Evolutionary conservation across 306 rosid species (phyloP).

Genomic region (Glycine tomentella): DNA sequence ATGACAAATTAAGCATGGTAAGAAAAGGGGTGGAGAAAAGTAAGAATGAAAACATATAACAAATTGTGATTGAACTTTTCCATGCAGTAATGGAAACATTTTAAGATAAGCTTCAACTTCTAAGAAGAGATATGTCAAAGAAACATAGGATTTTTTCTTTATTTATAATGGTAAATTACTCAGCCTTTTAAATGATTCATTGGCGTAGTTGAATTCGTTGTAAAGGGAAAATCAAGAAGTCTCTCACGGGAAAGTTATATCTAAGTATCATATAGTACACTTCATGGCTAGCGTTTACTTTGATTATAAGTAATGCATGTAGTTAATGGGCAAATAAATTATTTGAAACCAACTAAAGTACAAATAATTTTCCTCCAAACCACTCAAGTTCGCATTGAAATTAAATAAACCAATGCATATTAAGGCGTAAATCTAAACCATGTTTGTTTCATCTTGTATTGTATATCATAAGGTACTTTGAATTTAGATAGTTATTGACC

Average conservation of each 20-base stretch:
- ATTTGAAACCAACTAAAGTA: constrained; percentile 22
- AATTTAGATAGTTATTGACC: not conserved
- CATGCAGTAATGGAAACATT: constrained; percentile 8
- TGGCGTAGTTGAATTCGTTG: constrained; percentile 13
- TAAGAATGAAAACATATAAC: not conserved
- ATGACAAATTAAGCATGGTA: constrained; percentile 24
- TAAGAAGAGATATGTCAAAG: not conserved
- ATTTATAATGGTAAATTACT: constrained; percentile 1
- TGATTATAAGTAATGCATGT: too few species aligned
- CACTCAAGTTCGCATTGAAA: not conserved
- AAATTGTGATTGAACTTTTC: constrained; percentile 29
- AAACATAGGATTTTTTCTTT: not conserved
- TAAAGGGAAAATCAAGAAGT: constrained; percentile 37
- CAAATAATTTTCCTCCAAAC: constrained; percentile 17
- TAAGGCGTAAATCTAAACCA: constrained; percentile 20
- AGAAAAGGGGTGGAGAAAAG: not conserved
- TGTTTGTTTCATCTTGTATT: not conserved
- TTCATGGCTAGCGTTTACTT: constrained; percentile 35
- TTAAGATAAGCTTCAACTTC: constrained; percentile 30
- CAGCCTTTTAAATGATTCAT: constrained; percentile 17
- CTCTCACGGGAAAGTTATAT: constrained; percentile 36
- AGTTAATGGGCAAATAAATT: constrained; percentile 22
- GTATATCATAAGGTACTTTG: not conserved
- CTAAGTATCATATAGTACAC: constrained; percentile 41
- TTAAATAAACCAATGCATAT: constrained; percentile 13